Percentiles rank a stretch among this genome's conserved stretches.
These are phyloP conservation scores for Huntiella abstrusa DNA, from an alignment of 2,329 filamentous ascomycete genomes.

Conservation along the genomic window DNA sequence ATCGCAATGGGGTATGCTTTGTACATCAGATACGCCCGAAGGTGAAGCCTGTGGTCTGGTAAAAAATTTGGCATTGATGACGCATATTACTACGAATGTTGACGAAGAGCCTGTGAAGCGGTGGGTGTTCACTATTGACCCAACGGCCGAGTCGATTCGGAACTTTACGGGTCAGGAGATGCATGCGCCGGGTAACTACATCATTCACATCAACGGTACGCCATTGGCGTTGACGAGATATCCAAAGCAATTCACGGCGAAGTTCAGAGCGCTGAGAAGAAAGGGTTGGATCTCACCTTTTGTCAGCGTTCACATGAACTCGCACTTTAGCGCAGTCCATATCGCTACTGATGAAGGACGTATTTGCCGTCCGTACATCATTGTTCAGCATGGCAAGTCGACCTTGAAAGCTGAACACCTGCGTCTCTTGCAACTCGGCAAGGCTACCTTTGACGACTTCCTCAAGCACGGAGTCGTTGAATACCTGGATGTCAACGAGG, in stretches of 20 bases:
- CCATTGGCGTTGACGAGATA: slow-evolving; percentile 73
- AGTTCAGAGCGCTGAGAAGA: slow-evolving; percentile 70
- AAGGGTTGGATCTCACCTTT: slow-evolving; percentile 90
- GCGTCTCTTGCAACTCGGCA: slow-evolving; percentile 62
- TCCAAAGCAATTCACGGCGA: slow-evolving; percentile 69
- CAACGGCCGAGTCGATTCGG: slow-evolving; percentile 60
- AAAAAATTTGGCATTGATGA: slow-evolving; percentile 97
- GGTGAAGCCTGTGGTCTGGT: slow-evolving; percentile 95
- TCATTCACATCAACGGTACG: slow-evolving; percentile 90
- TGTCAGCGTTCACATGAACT: slow-evolving; percentile 89
- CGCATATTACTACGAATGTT: slow-evolving; percentile 92
- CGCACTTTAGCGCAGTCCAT: slow-evolving; percentile 77
- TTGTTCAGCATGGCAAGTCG: slow-evolving; percentile 74
- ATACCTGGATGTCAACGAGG: slow-evolving; percentile 95
- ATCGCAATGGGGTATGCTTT: slow-evolving; percentile 96
- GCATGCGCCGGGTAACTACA: slow-evolving; percentile 65
- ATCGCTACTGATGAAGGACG: slow-evolving; percentile 94
- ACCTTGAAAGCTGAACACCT: slow-evolving; percentile 66
- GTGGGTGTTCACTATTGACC: slow-evolving; percentile 71
- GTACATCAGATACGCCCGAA: slow-evolving; percentile 92
- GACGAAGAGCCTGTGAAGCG: slow-evolving; percentile 80
- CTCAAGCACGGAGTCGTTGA: slow-evolving; percentile 78
- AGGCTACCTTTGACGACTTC: slow-evolving; percentile 85
- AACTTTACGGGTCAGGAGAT: slow-evolving; percentile 62
- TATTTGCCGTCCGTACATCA: slow-evolving; percentile 88